A percentile compares a stretch with the other conserved stretches of the same genome.
phyloP scores from a whole-genome alignment of 1,139 yeast genomes.

The Suhomyces anneliseae region DNA sequence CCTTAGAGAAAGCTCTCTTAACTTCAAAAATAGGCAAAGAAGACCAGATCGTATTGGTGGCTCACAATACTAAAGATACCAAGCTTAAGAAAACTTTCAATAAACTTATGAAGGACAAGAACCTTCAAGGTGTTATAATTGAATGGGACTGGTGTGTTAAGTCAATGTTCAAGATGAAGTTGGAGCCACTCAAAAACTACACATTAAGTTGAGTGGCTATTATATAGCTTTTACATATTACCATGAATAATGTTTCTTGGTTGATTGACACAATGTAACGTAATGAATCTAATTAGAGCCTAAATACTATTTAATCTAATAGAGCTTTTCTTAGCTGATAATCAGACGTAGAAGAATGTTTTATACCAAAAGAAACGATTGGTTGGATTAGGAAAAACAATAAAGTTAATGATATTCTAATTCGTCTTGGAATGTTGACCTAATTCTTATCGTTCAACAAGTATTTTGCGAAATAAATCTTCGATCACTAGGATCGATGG shows the following conservation, averaged over 20 bases:
- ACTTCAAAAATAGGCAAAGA: constrained; percentile 15
- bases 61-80: constrained; percentile 44
- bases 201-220: constrained; percentile 13
- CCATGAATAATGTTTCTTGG: background rate
- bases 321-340: background rate
- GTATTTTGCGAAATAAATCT: background rate
- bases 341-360: background rate
- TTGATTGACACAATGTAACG: background rate
- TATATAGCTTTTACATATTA: background rate
- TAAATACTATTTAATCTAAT: background rate
- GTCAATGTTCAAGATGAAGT: constrained; percentile 52
- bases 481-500: constrained; percentile 7
- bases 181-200: constrained; percentile 28
- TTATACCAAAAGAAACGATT: background rate
- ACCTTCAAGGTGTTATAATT: constrained; percentile 30
- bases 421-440: too few relatives aligned
- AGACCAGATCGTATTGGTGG: constrained; percentile 28
- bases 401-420: too few relatives aligned
- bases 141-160: constrained; percentile 74
- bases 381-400: background rate
- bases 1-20: constrained; percentile 9
- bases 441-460: too few relatives aligned
- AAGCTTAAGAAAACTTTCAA: constrained; percentile 44
- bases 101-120: constrained; percentile 26
- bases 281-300: background rate